Percentiles rank a stretch among this genome's conserved stretches.
Evolutionary conservation across 2,329 filamentous ascomycete genomes (phyloP).

Genomic region (Hypoxylon sp.): DNA sequence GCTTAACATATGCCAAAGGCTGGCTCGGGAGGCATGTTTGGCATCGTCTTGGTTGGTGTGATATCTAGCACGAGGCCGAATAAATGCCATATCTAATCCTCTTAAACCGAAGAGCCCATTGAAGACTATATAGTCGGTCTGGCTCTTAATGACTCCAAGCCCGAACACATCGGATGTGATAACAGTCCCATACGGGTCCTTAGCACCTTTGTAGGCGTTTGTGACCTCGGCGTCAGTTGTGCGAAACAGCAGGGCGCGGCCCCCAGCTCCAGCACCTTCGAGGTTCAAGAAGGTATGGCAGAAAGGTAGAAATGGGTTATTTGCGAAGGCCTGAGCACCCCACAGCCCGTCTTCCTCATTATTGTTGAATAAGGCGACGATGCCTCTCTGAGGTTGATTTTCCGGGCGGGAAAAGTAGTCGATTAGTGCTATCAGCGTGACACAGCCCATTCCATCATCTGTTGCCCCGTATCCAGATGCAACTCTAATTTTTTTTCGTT

Average conservation of each 20-base stretch:
- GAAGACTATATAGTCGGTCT: conserved; percentile 92
- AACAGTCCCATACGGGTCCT: conserved; percentile 86
- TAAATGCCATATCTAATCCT: conserved; percentile 93
- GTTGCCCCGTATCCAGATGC: conserved; percentile 94
- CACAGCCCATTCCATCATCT: conserved; percentile 91
- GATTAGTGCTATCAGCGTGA: conserved; percentile 87
- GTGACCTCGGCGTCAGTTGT: conserved; percentile 90
- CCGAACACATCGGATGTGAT: conserved; percentile 88
- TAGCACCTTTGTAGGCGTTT: conserved; percentile 78
- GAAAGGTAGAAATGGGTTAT: conserved; percentile 84
- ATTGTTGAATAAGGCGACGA: conserved; percentile 92
- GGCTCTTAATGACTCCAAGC: conserved; percentile 81
- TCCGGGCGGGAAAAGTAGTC: conserved; percentile 84
- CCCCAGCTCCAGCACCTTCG: conserved; percentile 93
- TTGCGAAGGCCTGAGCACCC: conserved; percentile 86
- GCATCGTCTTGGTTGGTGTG: conserved; percentile 92
- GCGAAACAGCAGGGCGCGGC: conserved; percentile 88
- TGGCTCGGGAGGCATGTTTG: conserved; percentile 78
- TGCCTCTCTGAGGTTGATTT: conserved; percentile 81
- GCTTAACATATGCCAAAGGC: conserved; percentile 96
- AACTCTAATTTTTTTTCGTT: conserved; percentile 68
- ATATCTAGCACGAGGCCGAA: conserved; percentile 86
- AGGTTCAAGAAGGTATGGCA: conserved; percentile 93
- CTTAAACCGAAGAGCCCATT: conserved; percentile 82
- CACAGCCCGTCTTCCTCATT: conserved; percentile 94